These are phyloP conservation scores for Paecilomyces sp. DNA, from an alignment of 2,329 filamentous ascomycete species.

Conservation along the genomic window DNA sequence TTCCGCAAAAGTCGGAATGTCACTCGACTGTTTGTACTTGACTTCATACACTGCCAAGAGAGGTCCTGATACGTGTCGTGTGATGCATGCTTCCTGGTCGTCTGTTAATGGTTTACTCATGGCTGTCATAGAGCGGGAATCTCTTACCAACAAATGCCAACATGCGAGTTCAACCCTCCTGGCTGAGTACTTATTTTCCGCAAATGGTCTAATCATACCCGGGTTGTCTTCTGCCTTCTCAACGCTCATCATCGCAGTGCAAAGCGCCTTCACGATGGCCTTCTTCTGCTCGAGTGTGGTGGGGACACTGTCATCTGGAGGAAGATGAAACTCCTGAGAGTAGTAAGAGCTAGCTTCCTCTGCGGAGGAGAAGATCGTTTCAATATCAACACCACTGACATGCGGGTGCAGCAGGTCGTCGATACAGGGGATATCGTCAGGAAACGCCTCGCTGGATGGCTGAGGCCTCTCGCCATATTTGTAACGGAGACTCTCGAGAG, in stretches of 20 bases:
- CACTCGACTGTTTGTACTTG: conserved; percentile 12
- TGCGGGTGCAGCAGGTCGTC: conserved; percentile 7
- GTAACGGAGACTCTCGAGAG: neutral
- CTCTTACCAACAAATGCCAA: conserved; percentile 24
- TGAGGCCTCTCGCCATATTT: neutral
- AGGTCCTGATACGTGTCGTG: conserved; percentile 17
- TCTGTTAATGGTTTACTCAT: neutral
- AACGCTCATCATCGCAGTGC: conserved; percentile 24
- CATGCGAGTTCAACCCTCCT: conserved; percentile 20
- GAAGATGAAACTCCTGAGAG: neutral
- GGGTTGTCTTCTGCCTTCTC: conserved; percentile 20
- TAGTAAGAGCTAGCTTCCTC: conserved; percentile 11
- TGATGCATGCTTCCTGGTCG: conserved; percentile 16
- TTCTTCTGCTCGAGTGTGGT: neutral
- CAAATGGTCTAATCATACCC: conserved; percentile 25
- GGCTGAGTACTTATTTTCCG: conserved; percentile 14
- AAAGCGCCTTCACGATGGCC: conserved; percentile 19
- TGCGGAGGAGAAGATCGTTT: conserved; percentile 10
- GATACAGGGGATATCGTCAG: neutral
- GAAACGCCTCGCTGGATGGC: neutral
- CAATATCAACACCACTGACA: conserved; percentile 1
- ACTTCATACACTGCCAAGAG: conserved; percentile 16
- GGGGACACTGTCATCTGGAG: neutral
- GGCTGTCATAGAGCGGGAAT: neutral
- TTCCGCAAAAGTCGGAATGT: conserved; percentile 14